Percentiles rank a stretch among this genome's conserved stretches.
Evolutionary conservation across 176 grass and related monocot genomes (phyloP).

Genomic region (Lolium perenne): DNA sequence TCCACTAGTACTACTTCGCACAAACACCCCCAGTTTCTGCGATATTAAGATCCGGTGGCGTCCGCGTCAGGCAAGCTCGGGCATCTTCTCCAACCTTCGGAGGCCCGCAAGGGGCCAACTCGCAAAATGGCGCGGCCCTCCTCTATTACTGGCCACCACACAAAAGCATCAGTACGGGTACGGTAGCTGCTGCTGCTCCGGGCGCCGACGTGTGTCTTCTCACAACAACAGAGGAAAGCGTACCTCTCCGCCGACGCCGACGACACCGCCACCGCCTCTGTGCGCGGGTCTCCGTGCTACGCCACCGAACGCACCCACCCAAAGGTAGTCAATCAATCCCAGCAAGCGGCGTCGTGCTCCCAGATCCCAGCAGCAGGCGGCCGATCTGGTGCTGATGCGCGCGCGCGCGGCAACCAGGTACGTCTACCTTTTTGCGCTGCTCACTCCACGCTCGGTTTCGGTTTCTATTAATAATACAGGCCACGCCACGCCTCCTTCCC

Average conservation of each 20-base stretch:
- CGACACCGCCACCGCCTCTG: neutral
- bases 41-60: neutral
- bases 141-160: neutral
- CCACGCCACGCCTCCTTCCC: no score
- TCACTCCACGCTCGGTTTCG: neutral
- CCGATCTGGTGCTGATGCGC: constrained; percentile 57
- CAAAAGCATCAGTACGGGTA: no score
- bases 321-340: neutral
- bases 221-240: neutral
- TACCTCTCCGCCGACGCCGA: neutral
- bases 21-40: neutral
- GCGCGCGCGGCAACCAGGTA: constrained; percentile 49
- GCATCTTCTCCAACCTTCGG: neutral
- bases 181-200: neutral
- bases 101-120: neutral
- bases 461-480: constrained; percentile 39
- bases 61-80: neutral
- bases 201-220: constrained; percentile 18
- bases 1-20: neutral
- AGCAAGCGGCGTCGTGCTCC: neutral
- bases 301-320: constrained; percentile 35
- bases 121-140: neutral
- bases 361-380: constrained; percentile 3
- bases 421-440: neutral
- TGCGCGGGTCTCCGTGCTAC: constrained; percentile 33